These are phyloP conservation scores for Aspergillus taichungensis DNA, from an alignment of 495 filamentous ascomycete species.

Conservation along the genomic window DNA sequence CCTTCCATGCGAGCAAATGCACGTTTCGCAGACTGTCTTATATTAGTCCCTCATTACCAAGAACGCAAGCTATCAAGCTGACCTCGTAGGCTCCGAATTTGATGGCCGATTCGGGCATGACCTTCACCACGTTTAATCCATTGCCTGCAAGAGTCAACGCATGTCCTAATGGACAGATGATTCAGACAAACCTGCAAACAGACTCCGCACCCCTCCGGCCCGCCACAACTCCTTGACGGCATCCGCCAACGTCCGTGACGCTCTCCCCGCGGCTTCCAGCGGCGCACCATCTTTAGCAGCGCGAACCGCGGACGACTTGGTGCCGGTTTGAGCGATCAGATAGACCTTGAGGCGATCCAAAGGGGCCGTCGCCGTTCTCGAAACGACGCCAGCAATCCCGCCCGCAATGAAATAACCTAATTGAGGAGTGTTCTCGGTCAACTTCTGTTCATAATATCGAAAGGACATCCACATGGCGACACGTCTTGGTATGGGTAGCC, in stretches of 20 bases:
- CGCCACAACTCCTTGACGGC: conserved; percentile 72
- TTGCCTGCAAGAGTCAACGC: conserved; percentile 60
- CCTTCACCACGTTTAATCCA: conserved; percentile 91
- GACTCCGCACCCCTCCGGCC: conserved; percentile 78
- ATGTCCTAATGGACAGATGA: not conserved
- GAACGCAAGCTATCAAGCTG: conserved; percentile 9
- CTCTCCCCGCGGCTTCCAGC: conserved; percentile 54
- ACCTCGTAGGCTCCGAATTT: conserved; percentile 93
- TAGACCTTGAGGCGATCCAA: conserved; percentile 97
- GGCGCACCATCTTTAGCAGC: conserved; percentile 67
- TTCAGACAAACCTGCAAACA: conserved; percentile 75
- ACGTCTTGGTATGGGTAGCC: conserved; percentile 35
- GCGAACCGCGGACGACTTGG: conserved; percentile 47
- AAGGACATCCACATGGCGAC: conserved; percentile 42
- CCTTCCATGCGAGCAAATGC: conserved; percentile 81
- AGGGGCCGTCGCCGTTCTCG: conserved; percentile 86
- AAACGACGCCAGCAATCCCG: conserved; percentile 83
- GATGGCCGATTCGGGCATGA: conserved; percentile 97
- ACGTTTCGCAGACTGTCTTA: conserved; percentile 69
- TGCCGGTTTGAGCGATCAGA: conserved; percentile 81
- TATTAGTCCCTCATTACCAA: conserved; percentile 8
- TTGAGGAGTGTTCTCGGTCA: conserved; percentile 57
- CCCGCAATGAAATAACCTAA: conserved; percentile 97
- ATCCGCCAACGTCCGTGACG: conserved; percentile 57
- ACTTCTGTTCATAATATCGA: conserved; percentile 44